These are phyloP conservation scores for Cornus controversa DNA, from an alignment of 148 eudicot genomes.

Conservation along the genomic window DNA sequence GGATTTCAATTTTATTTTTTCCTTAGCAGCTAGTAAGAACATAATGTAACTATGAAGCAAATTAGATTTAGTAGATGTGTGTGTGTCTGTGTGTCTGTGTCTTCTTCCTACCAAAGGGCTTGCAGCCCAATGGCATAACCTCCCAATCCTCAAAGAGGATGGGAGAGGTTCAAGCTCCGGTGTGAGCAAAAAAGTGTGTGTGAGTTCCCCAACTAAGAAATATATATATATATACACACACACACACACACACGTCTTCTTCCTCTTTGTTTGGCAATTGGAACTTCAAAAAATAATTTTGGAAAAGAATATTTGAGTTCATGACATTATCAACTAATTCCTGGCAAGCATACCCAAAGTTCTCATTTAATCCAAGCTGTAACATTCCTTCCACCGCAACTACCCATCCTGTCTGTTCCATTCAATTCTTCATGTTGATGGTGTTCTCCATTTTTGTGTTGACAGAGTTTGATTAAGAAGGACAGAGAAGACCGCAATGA, in stretches of 20 bases:
- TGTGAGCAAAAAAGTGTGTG: too few species aligned
- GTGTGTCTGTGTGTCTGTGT: too few species aligned
- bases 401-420: neutral
- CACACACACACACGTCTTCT: neutral
- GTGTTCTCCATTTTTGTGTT: neutral
- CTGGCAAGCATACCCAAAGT: neutral
- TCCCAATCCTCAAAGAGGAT: too few species aligned
- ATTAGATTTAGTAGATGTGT: neutral
- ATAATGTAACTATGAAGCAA: too few species aligned
- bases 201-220: too few species aligned
- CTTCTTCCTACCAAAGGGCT: too few species aligned
- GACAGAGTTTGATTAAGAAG: slow-evolving; percentile 56
- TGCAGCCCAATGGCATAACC: too few species aligned
- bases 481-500: slow-evolving; percentile 54
- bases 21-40: neutral
- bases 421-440: slow-evolving; percentile 7
- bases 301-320: neutral
- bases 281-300: neutral
- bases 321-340: neutral
- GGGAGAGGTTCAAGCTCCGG: too few species aligned
- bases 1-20: neutral
- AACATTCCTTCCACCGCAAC: neutral
- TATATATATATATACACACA: too few species aligned
- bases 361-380: neutral
- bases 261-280: neutral